Percentiles rank a stretch among this genome's conserved stretches.
phyloP scores from a whole-genome alignment of 2,329 filamentous ascomycete genomes.

The Sporothrix phasma region DNA sequence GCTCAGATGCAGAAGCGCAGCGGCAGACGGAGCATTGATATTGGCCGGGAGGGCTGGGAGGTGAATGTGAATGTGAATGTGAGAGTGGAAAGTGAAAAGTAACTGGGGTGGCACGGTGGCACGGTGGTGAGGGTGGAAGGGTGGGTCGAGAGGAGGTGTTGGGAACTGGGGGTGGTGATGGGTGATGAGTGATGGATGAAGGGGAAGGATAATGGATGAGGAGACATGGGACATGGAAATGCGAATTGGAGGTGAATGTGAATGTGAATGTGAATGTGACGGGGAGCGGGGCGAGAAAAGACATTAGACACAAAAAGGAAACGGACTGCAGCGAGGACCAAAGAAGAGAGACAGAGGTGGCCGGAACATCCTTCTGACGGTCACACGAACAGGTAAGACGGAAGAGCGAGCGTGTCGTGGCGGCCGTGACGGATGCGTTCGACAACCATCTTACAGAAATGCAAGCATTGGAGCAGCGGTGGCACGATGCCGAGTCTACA shows the following conservation, averaged over 20 bases:
- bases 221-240: neutral
- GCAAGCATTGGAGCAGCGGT: neutral
- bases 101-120: no score
- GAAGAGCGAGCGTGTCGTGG: neutral
- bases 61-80: no score
- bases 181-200: neutral
- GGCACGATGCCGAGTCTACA: neutral
- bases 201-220: neutral
- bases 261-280: neutral
- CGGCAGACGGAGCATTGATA: slow-evolving; percentile 42
- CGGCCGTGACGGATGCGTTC: slow-evolving; percentile 9
- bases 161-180: neutral
- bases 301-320: neutral
- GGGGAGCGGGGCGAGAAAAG: neutral
- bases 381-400: neutral
- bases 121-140: neutral
- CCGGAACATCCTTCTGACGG: neutral
- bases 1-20: slow-evolving; percentile 26
- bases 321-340: neutral
- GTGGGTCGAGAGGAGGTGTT: neutral
- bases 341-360: neutral
- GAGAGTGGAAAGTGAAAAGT: no score
- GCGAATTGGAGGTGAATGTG: neutral
- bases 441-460: neutral
- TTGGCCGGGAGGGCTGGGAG: slow-evolving; percentile 34